A percentile compares a stretch with the other conserved stretches of the same genome.
Conservation (phyloP, 2,329 filamentous ascomycete genomes). For the Periconia sp. region DNA sequence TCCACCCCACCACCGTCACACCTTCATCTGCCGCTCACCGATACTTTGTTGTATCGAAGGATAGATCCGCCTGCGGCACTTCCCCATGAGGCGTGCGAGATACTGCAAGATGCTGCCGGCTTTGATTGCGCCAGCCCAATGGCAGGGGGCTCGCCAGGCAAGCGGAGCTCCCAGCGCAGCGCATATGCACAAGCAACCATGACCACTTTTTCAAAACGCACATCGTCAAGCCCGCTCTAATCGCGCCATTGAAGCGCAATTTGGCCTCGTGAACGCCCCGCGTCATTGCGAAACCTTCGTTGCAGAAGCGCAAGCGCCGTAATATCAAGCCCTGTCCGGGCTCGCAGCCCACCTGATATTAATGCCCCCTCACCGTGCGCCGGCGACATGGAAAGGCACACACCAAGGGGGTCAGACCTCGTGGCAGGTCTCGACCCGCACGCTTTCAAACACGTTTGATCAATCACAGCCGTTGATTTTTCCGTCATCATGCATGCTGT, state of each 20-base stretch:
- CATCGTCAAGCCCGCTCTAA: slow-evolving; percentile 9
- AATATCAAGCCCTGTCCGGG: slow-evolving; percentile 10
- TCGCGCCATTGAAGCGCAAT: not conserved
- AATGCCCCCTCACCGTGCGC: slow-evolving; percentile 7
- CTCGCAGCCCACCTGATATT: slow-evolving; percentile 14
- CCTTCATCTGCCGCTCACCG: too few relatives aligned
- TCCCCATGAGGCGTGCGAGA: too few relatives aligned
- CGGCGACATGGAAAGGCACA: slow-evolving; percentile 14
- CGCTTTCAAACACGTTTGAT: slow-evolving; percentile 15
- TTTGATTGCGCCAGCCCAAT: too few relatives aligned
- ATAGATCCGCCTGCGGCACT: too few relatives aligned
- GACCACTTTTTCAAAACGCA: too few relatives aligned
- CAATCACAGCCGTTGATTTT: slow-evolving; percentile 13
- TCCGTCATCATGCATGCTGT: slow-evolving; percentile 7
- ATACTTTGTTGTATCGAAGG: too few relatives aligned
- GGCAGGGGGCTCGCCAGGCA: not conserved
- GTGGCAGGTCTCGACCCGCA: slow-evolving; percentile 19
- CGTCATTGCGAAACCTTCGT: slow-evolving; percentile 6
- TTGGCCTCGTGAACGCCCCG: slow-evolving; percentile 10
- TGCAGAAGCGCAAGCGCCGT: slow-evolving; percentile 20
- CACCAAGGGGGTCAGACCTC: slow-evolving; percentile 14
- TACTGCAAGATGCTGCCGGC: too few relatives aligned
- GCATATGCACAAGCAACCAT: slow-evolving; percentile 4
- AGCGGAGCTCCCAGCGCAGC: not conserved
- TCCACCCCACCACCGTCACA: too few relatives aligned